Evolutionary conservation across 1,284 basidiomycete genomes (phyloP).

Genomic region (Flammula alnicola): DNA sequence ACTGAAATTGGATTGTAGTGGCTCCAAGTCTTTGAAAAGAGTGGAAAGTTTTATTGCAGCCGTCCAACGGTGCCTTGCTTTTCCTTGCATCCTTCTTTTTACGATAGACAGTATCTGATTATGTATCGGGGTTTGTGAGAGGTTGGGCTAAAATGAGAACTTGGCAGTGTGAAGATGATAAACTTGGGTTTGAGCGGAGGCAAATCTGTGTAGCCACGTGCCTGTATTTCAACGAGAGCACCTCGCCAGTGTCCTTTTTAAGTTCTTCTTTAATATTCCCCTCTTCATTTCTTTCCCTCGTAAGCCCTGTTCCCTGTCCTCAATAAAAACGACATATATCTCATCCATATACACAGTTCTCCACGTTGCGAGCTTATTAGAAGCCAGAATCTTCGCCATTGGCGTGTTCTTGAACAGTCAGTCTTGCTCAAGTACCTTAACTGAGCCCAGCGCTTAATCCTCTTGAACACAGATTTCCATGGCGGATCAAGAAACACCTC

Average conservation of each 20-base stretch:
- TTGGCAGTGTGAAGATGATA: not conserved
- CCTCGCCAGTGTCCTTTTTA: constrained; percentile 12
- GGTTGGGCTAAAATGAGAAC: not conserved
- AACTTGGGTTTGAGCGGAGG: constrained; percentile 22
- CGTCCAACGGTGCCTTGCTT: constrained; percentile 4
- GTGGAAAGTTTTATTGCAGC: constrained; percentile 1
- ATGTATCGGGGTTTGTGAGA: constrained; percentile 19
- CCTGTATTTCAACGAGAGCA: constrained; percentile 21
- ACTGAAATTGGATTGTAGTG: constrained; percentile 2
- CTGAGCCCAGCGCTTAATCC: constrained; percentile 18
- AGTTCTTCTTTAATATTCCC: constrained; percentile 25
- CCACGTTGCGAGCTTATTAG: constrained; percentile 5
- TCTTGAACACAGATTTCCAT: constrained; percentile 23
- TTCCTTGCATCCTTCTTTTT: too few species aligned
- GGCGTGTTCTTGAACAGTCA: constrained; percentile 21
- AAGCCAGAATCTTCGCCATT: constrained; percentile 13
- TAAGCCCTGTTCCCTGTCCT: constrained; percentile 13
- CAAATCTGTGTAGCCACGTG: constrained; percentile 29
- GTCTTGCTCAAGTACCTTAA: constrained; percentile 9
- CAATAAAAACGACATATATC: constrained; percentile 3
- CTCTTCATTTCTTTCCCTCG: constrained; percentile 13
- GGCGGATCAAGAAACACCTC: constrained; percentile 41
- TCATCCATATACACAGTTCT: constrained; percentile 10
- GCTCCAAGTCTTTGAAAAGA: constrained; percentile 1
- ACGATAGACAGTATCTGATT: constrained; percentile 4